Conservation (phyloP, 495 filamentous ascomycete species). For the Hypomontagnella submonticulosa region DNA sequence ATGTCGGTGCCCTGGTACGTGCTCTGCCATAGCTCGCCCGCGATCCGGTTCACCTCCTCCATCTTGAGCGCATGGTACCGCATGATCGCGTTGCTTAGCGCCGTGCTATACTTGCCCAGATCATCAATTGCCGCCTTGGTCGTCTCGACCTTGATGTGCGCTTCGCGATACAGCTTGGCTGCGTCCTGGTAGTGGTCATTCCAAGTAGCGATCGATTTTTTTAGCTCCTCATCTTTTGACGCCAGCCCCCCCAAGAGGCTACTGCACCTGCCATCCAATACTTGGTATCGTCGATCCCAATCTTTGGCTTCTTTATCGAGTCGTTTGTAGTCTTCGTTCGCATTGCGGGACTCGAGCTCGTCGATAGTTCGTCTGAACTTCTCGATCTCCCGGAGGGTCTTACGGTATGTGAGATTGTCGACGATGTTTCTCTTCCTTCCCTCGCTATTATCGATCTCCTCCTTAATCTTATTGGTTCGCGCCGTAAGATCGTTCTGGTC, state of each 20-base stretch:
- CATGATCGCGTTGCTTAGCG: slow-evolving; percentile 96
- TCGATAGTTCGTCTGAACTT: slow-evolving; percentile 74
- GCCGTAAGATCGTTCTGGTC: slow-evolving; percentile 74
- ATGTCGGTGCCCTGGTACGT: slow-evolving; percentile 98
- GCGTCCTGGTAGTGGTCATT: slow-evolving; percentile 88
- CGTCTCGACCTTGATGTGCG: slow-evolving; percentile 89
- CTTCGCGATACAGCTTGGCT: slow-evolving; percentile 82
- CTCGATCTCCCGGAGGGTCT: slow-evolving; percentile 73
- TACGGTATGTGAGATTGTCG: slow-evolving; percentile 88
- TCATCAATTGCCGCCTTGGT: slow-evolving; percentile 94
- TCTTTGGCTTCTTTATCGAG: slow-evolving; percentile 73
- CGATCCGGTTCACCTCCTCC: slow-evolving; percentile 96
- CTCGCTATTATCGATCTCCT: slow-evolving; percentile 79
- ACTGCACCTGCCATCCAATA: slow-evolving; percentile 60
- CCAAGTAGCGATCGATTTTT: slow-evolving; percentile 77
- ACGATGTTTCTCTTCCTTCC: slow-evolving; percentile 82
- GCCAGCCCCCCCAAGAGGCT: slow-evolving; percentile 76
- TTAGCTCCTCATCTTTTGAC: slow-evolving; percentile 82
- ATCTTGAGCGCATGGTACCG: slow-evolving; percentile 94
- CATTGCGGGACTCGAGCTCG: slow-evolving; percentile 81
- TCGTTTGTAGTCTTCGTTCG: slow-evolving; percentile 79
- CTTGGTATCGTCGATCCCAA: slow-evolving; percentile 70
- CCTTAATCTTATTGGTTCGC: slow-evolving; percentile 79
- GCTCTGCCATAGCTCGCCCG: slow-evolving; percentile 93
- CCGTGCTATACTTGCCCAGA: slow-evolving; percentile 78